phyloP scores from a whole-genome alignment of 192 early-diverging fungal genomes.

The Piromyces finnis region DNA sequence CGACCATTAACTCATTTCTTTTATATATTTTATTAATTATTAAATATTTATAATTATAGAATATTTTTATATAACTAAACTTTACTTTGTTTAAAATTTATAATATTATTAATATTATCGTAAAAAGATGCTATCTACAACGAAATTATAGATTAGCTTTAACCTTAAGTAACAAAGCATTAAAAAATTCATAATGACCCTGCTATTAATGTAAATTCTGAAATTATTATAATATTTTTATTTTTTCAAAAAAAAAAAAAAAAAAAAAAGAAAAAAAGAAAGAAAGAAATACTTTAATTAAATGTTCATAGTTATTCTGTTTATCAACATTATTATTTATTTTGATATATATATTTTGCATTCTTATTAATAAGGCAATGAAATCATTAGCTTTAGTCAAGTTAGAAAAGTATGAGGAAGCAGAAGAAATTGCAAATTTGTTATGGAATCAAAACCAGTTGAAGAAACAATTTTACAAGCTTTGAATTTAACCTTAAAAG shows the following conservation, averaged over 20 bases:
- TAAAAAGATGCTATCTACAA: slow-evolving; percentile 44
- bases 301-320: neutral
- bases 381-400: slow-evolving; percentile 51
- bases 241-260: neutral
- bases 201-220: slow-evolving; percentile 49
- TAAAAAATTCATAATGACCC: slow-evolving; percentile 52
- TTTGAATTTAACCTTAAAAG: slow-evolving; percentile 30
- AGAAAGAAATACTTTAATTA: neutral
- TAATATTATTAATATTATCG: no score
- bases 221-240: no score
- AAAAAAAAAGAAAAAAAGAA: no score
- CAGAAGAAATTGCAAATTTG: slow-evolving; percentile 33
- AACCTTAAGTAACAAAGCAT: slow-evolving; percentile 34
- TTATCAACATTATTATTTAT: neutral
- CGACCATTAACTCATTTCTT: no score
- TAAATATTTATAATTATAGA: no score
- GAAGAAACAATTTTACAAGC: slow-evolving; percentile 45
- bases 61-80: no score
- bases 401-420: slow-evolving; percentile 42
- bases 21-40: no score
- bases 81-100: no score
- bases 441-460: slow-evolving; percentile 34
- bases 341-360: neutral
- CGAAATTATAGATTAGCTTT: slow-evolving; percentile 43
- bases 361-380: slow-evolving; percentile 27